phyloP scores from a whole-genome alignment of 1,284 basidiomycete genomes.

The Somion occarium region DNA sequence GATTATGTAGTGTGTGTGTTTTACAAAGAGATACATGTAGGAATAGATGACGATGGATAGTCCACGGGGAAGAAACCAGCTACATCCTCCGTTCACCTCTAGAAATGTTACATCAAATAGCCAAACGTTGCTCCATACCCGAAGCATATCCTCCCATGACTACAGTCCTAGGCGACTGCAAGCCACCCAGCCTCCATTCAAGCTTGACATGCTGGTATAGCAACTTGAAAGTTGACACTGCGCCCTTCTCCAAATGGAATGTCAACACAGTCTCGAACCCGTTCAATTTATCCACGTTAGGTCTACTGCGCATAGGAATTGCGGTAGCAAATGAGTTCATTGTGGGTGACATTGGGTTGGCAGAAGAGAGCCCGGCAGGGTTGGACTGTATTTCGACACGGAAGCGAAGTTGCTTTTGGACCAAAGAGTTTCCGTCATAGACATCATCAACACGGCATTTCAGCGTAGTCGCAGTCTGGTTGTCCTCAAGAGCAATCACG shows the following conservation, averaged over 20 bases:
- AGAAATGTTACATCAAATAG: background rate
- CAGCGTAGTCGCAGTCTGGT: constrained; percentile 39
- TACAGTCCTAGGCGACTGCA: constrained; percentile 22
- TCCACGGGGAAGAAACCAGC: too few species aligned
- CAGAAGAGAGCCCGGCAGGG: constrained; percentile 15
- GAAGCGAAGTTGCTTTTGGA: constrained; percentile 56
- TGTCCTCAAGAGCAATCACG: constrained; percentile 46
- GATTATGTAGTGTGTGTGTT: too few species aligned
- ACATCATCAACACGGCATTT: constrained; percentile 66
- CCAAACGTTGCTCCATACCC: background rate
- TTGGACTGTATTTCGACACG: constrained; percentile 48
- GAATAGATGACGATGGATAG: too few species aligned
- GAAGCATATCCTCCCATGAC: background rate
- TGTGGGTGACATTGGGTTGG: constrained; percentile 17
- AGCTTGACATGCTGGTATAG: constrained; percentile 69
- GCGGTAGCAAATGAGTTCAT: constrained; percentile 11
- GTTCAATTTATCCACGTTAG: constrained; percentile 10
- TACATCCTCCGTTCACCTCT: too few species aligned
- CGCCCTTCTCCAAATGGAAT: constrained; percentile 86
- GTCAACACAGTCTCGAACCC: constrained; percentile 33
- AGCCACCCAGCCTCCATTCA: constrained; percentile 50
- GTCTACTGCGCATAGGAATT: constrained; percentile 6
- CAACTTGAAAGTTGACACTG: constrained; percentile 73
- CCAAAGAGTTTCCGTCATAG: constrained; percentile 37
- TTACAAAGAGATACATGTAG: too few species aligned